Base-by-base conservation (phyloP, 2,329 filamentous ascomycete genomes). In the Emericellopsis cladophorae region DNA sequence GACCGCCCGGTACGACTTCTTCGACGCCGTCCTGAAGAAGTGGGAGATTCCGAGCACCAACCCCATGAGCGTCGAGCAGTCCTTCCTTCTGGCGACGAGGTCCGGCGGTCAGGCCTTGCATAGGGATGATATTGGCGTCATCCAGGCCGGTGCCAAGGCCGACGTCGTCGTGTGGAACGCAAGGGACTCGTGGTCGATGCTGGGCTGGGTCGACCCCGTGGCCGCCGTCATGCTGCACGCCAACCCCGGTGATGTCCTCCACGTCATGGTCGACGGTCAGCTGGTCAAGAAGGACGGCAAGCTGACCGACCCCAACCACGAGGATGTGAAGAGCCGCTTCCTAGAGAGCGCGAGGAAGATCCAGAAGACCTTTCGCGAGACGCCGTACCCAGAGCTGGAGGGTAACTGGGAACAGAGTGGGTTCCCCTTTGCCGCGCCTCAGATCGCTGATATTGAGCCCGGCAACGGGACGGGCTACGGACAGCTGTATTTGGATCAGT, bases 191-290 rank as follows among this genome's bases (percentile, higher is more conserved):
- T 70, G 71, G 0, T 56, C 58, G 1, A 55, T 78, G 50, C 55
- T 76, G 0, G 73, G 73, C 5, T 76, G 71, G 70, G 55, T 46
- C 6, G 72, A 77, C 42, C 70, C 72, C 0, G 61, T 78, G 5
- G 72, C 72, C 0, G 74, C 74, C 0, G 58, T 78, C 1, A 66
- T 78, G 22, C 54, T 78, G 29, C 73, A 78, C 44, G 64, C 70
- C 1, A 69, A 62, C 40, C 62, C 71, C 4, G 70, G 67, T 0
- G 71, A 77, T 43, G 56, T 77, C 16, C 51, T 65, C 42, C 58
- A 68, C 40, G 72, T 76, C 1, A 43, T 72, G 7, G 64, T 75
- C 0, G 62, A 67, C 39, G 72, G 72, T 0, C 50, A 58, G 42
- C 74, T 67, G 37, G 51, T 54, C 36, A 77, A 75, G 57, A 53